A percentile compares a stretch with the other conserved stretches of the same genome.
Conservation (phyloP, 257 asterid genomes). For the Solanum virginianum region DNA sequence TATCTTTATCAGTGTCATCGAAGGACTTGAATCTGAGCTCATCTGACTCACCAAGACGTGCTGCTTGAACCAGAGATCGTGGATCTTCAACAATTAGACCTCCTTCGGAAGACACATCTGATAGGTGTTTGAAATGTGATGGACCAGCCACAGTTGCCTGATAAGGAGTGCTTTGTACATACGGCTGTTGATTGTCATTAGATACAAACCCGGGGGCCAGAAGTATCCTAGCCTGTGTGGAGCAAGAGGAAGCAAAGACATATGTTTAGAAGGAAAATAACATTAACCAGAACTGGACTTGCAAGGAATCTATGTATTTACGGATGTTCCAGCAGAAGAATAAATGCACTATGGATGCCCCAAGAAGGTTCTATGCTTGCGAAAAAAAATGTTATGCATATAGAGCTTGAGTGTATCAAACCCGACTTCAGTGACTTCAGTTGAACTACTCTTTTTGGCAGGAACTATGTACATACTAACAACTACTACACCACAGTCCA, state of each 20-base stretch:
- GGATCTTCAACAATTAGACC: constrained; percentile 15
- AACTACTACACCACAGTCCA: background rate
- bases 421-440: background rate
- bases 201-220: constrained; percentile 46
- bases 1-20: constrained; percentile 53
- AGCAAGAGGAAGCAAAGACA: background rate
- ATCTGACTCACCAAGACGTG: constrained; percentile 9
- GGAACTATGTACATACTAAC: background rate
- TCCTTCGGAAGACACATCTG: constrained; percentile 8
- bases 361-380: background rate
- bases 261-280: background rate
- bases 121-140: constrained; percentile 13
- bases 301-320: background rate
- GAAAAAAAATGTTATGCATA: background rate
- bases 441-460: background rate
- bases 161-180: constrained; percentile 21
- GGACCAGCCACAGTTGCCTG: constrained; percentile 13
- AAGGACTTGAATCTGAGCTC: constrained; percentile 14
- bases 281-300: background rate
- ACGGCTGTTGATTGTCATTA: constrained; percentile 22
- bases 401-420: background rate
- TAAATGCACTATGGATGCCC: background rate
- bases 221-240: constrained; percentile 81
- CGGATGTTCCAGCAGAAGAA: background rate
- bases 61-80: constrained; percentile 16